Conservation (phyloP, 495 filamentous ascomycete genomes). For the Hypoxylon fuscum region DNA sequence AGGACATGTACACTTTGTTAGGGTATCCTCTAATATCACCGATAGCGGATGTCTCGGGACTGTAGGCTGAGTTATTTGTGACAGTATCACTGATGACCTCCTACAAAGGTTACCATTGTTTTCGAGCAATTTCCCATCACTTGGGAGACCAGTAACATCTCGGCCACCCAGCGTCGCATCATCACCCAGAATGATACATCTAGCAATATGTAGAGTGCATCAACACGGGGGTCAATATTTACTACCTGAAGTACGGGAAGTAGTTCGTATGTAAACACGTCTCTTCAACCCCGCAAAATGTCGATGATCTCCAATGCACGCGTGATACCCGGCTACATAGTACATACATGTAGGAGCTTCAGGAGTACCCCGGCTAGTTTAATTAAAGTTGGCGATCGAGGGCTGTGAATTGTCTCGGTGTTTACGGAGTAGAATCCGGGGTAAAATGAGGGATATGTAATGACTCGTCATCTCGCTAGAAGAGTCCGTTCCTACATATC, state of each 20-base stretch:
- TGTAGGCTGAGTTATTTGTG: slow-evolving; percentile 7
- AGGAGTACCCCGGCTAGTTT: slow-evolving; percentile 18
- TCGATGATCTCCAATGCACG: slow-evolving; percentile 21
- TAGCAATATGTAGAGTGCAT: neutral
- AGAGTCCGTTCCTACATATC: slow-evolving; percentile 7
- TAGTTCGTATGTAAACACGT: neutral
- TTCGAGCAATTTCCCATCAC: slow-evolving; percentile 6
- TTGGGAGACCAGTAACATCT: slow-evolving; percentile 3
- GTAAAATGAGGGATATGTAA: slow-evolving; percentile 19
- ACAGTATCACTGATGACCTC: slow-evolving; percentile 5
- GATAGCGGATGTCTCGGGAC: slow-evolving; percentile 29
- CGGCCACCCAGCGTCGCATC: neutral
- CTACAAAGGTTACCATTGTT: neutral
- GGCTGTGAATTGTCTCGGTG: slow-evolving; percentile 2
- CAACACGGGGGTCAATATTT: neutral
- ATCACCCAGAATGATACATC: neutral
- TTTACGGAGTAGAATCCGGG: slow-evolving; percentile 23
- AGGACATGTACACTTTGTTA: slow-evolving; percentile 13
- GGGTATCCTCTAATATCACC: slow-evolving; percentile 13
- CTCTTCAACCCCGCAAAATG: slow-evolving; percentile 13
- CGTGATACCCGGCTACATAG: slow-evolving; percentile 22
- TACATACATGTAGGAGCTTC: slow-evolving; percentile 21
- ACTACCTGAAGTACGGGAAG: neutral
- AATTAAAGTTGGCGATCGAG: slow-evolving; percentile 24
- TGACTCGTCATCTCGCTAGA: slow-evolving; percentile 27